Conservation (phyloP, 305 asterid genomes). For the Solanum aculeatissimum region DNA sequence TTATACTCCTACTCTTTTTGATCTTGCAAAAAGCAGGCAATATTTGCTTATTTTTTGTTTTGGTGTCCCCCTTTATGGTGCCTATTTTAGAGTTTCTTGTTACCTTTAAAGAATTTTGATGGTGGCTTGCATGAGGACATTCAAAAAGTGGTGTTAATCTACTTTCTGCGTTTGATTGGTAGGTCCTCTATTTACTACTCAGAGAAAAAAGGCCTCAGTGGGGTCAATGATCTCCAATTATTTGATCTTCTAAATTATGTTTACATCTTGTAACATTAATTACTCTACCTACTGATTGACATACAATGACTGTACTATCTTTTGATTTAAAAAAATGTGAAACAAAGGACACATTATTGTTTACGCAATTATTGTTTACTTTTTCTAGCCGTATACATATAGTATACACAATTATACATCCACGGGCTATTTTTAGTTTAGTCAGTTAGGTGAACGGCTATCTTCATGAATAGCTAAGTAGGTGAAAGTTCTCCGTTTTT, state of each 20-base stretch:
- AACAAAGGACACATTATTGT: neutral
- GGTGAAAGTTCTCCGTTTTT: neutral
- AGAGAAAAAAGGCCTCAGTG: constrained; percentile 11
- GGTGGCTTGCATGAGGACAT: constrained; percentile 11
- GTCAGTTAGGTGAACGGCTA: neutral
- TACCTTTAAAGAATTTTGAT: neutral
- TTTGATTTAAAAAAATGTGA: neutral
- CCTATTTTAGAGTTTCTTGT: neutral
- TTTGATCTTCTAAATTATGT: neutral
- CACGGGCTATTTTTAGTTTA: neutral
- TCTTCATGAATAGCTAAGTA: neutral
- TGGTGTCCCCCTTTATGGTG: neutral
- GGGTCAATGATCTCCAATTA: constrained; percentile 9
- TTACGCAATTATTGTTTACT: neutral
- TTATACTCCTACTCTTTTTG: neutral
- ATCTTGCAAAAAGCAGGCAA: neutral
- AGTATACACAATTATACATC: neutral
- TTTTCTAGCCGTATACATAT: neutral
- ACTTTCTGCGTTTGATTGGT: constrained; percentile 19
- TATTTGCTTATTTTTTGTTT: neutral
- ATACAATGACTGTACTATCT: neutral
- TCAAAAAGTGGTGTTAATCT: constrained; percentile 27
- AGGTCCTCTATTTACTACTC: constrained; percentile 24
- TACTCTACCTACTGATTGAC: neutral
- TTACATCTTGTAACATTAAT: neutral